Evolutionary conservation across 306 rosid species (phyloP), one percentile per base, ranked within the genome.

Genomic region (Morella rubra): DNA sequence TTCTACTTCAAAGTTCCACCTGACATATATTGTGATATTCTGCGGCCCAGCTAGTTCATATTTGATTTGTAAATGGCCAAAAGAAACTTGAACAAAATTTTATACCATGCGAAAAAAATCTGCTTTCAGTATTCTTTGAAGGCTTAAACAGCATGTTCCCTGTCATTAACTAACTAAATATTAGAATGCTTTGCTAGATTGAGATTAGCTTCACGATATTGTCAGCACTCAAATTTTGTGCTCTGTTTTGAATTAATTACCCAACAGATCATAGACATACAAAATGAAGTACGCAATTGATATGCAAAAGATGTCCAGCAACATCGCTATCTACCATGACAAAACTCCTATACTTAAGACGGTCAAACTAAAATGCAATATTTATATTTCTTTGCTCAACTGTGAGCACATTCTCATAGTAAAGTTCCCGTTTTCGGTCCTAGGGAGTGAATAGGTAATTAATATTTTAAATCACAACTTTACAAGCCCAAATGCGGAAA

Each of bases 311-410:
- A 15, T 65, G 73, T 77, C 27, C 81, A 75, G 82, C 72, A 81
- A 76, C 53, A 42, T 32, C 66, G n/a, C n/a, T n/a, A n/a, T n/a
- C 60, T 92, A 95, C 98, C 96, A 77, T 85, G 84, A 95, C 93
- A 72, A 92, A 87, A 92, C 96, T 41, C 98, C 98, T 56, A 94
- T 85, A n/a, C 79, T 92, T 93, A 67, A 90, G 90, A 72, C 84
- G 79, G 84, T 92, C 96, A 85, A 95, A 95, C 82, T 88, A 97
- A 86, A 95, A 83, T 85, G n/a, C 97, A 84, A 86, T 89, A 95
- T 77, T 76, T 95, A 76, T 90, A n/a, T n/a, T n/a, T n/a, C n/a
- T 97, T 42, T 92, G 90, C 81, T 95, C 91, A 82, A 90, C 97
- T 0, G 97, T 89, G 67, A 95, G 95, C 86, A 95, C 96, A 71